phyloP scores from a whole-genome alignment of 371 early-diverging fungal genomes.

The Mycotypha africana region DNA sequence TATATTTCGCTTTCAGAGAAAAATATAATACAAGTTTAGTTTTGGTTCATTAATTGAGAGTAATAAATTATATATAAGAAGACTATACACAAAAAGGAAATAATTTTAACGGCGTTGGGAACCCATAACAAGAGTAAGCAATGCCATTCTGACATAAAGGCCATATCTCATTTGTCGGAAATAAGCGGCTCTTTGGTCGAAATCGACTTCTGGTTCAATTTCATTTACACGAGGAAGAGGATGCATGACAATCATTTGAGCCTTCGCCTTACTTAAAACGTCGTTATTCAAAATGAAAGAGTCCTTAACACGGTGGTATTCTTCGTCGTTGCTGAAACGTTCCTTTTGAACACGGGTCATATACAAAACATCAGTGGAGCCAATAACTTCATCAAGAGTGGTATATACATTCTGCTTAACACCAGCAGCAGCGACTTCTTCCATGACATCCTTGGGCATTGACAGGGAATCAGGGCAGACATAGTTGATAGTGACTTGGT shows the following conservation, averaged over 20 bases:
- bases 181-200: conserved; percentile 95
- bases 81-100: background rate
- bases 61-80: background rate
- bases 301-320: conserved; percentile 78
- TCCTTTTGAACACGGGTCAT: conserved; percentile 97
- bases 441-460: conserved; percentile 87
- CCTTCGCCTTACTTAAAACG: conserved; percentile 80
- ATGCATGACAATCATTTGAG: conserved; percentile 97
- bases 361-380: conserved; percentile 90
- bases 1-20: too few relatives aligned
- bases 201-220: conserved; percentile 95
- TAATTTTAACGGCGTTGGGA: conserved; percentile 25
- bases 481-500: conserved; percentile 90
- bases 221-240: conserved; percentile 94
- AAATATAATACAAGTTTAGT: too few relatives aligned
- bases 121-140: conserved; percentile 79
- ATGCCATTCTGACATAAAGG: conserved; percentile 95
- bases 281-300: conserved; percentile 85
- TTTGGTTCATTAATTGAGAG: too few relatives aligned
- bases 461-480: conserved; percentile 78
- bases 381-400: conserved; percentile 76
- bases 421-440: conserved; percentile 63
- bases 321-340: conserved; percentile 73
- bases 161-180: conserved; percentile 98
- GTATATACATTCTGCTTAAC: conserved; percentile 67